Evolutionary conservation across 306 rosid genomes (phyloP).

Genomic region (Ziziphus jujuba): DNA sequence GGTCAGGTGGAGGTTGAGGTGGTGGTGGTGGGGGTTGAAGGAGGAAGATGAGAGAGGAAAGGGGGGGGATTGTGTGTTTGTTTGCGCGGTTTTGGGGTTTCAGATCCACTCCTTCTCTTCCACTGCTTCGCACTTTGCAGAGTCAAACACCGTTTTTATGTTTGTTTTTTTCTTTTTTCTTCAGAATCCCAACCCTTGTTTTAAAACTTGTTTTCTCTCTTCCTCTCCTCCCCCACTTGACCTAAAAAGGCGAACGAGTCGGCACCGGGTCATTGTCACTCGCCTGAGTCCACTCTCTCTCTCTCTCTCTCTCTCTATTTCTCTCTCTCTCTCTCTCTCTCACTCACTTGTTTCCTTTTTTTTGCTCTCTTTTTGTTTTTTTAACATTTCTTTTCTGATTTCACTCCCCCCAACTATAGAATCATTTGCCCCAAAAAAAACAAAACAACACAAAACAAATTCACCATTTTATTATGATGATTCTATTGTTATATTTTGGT

Average conservation of each 20-base stretch:
- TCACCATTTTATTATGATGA: too few species aligned
- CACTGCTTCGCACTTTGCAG: slow-evolving; percentile 41
- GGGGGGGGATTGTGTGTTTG: slow-evolving; percentile 4
- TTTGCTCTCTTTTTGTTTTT: too few species aligned
- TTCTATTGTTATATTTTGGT: too few species aligned
- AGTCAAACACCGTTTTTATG: slow-evolving; percentile 46
- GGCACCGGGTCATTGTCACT: slow-evolving; percentile 45
- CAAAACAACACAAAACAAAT: too few species aligned
- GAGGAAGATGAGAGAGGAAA: neutral
- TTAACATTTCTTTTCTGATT: neutral
- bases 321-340: slow-evolving; percentile 4
- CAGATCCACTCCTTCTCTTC: slow-evolving; percentile 48
- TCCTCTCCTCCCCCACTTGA: slow-evolving; percentile 47
- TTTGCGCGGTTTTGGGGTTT: slow-evolving; percentile 6
- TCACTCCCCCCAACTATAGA: too few species aligned
- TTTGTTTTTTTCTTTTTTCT: neutral
- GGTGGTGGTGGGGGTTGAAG: neutral
- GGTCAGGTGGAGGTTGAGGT: neutral
- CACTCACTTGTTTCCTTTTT: neutral
- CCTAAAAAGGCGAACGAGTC: slow-evolving; percentile 40
- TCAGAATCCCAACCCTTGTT: neutral
- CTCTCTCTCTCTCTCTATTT: slow-evolving; percentile 1
- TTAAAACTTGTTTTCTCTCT: slow-evolving; percentile 30
- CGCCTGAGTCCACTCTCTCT: slow-evolving; percentile 39
- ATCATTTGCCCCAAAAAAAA: too few species aligned